Conservation (phyloP, 177 flowering plant species). For the Tripterygium wilfordii region DNA sequence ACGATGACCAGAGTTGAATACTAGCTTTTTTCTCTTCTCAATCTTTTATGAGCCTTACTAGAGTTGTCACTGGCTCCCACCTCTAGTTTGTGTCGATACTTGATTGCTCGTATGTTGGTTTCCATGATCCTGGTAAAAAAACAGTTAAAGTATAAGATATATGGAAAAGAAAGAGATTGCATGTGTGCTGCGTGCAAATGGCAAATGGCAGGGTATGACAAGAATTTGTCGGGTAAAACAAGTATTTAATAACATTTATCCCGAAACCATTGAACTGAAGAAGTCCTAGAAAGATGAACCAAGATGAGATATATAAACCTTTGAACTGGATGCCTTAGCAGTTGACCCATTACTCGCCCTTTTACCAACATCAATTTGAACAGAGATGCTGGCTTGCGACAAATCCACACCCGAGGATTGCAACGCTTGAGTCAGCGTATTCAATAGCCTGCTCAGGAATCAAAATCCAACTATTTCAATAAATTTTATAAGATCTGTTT, state of each 20-base stretch:
- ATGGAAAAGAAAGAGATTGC: neutral
- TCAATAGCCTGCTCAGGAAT: conserved; percentile 36
- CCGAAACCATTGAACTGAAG: no score
- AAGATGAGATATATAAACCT: conserved; percentile 11
- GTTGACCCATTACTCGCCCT: conserved; percentile 10
- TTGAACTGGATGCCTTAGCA: conserved; percentile 8
- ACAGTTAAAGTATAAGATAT: neutral
- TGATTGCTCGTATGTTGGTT: conserved; percentile 10
- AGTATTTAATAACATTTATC: no score
- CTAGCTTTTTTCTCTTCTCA: conserved; percentile 21
- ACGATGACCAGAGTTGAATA: neutral
- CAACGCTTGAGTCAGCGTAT: conserved; percentile 35
- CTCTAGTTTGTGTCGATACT: conserved; percentile 9
- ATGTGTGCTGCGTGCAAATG: neutral
- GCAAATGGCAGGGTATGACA: neutral
- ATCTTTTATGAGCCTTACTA: conserved; percentile 26
- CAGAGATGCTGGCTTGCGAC: conserved; percentile 41
- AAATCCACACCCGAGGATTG: conserved; percentile 49
- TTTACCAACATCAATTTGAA: conserved; percentile 44
- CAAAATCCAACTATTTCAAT: conserved; percentile 4
- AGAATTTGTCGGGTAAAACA: no score
- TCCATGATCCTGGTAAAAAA: conserved; percentile 17
- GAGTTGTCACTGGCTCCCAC: conserved; percentile 15
- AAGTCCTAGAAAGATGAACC: neutral
- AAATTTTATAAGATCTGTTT: neutral